Evolutionary conservation across 257 asterid genomes (phyloP).

Genomic region (Cinchona pubescens): DNA sequence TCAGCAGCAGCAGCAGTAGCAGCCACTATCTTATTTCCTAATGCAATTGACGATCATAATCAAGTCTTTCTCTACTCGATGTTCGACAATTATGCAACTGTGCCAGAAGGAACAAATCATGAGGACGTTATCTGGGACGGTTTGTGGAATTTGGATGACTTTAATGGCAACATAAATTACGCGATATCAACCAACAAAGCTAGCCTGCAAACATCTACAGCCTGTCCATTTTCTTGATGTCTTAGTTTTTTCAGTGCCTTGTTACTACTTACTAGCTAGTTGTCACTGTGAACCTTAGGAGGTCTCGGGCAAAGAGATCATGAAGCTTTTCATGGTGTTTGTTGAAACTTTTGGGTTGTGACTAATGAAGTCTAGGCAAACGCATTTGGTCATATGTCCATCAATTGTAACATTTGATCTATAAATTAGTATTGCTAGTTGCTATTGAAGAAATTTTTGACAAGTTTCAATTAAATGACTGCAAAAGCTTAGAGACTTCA

Average conservation of each 20-base stretch:
- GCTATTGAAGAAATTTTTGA: background rate
- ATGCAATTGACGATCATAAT: constrained; percentile 16
- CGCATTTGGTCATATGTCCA: background rate
- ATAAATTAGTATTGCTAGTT: background rate
- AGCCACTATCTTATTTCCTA: constrained; percentile 1
- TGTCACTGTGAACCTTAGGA: constrained; percentile 38
- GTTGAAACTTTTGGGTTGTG: background rate
- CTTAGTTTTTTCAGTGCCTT: constrained; percentile 1
- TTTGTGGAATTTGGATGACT: constrained; percentile 68
- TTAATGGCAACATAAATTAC: constrained; percentile 33
- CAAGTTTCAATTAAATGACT: background rate
- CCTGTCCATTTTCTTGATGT: constrained; percentile 30
- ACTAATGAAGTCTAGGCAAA: background rate
- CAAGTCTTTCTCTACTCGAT: constrained; percentile 34
- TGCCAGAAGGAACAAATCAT: constrained; percentile 30
- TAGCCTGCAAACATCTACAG: constrained; percentile 24
- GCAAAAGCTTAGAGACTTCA: background rate
- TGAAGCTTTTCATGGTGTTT: background rate
- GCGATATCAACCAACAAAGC: constrained; percentile 23
- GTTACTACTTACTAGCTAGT: no score
- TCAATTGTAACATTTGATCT: background rate
- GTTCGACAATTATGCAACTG: constrained; percentile 34
- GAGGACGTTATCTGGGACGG: constrained; percentile 62
- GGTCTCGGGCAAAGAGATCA: constrained; percentile 26
- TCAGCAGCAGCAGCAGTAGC: background rate